Percentiles rank a stretch among this genome's conserved stretches.
Conservation (phyloP, 1,139 yeast species). For the Kurtzmaniella quercitrusa region DNA sequence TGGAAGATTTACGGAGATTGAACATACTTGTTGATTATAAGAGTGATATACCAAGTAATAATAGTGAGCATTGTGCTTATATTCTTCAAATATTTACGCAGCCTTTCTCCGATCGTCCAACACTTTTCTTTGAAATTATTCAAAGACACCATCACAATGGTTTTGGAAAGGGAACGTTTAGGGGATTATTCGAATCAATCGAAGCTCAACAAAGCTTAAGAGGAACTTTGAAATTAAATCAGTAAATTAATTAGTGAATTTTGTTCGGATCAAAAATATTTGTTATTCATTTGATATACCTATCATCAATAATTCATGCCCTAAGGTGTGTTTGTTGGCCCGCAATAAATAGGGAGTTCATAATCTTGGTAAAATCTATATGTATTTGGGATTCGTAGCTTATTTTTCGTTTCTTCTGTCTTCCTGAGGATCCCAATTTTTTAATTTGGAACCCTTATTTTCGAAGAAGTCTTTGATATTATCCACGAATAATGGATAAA, state of each 20-base stretch:
- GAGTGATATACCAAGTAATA: conserved; percentile 31
- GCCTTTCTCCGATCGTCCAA: conserved; percentile 75
- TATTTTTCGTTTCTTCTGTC: not conserved
- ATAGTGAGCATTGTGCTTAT: conserved; percentile 47
- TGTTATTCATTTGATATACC: no score
- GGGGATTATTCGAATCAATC: conserved; percentile 72
- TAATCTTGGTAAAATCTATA: no score
- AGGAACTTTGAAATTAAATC: conserved; percentile 37
- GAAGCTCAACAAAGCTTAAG: conserved; percentile 57
- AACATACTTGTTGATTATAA: conserved; percentile 75
- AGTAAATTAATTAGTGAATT: not conserved
- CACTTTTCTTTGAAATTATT: conserved; percentile 74
- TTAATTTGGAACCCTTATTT: conserved; percentile 24
- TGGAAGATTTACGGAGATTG: conserved; percentile 34
- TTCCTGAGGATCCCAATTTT: conserved; percentile 10
- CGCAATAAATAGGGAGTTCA: no score
- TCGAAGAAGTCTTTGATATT: conserved; percentile 35
- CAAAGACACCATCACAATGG: conserved; percentile 79
- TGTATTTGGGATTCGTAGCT: not conserved
- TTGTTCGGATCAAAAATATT: not conserved
- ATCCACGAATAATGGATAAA: conserved; percentile 45
- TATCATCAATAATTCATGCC: no score
- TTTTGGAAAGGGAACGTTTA: conserved; percentile 85
- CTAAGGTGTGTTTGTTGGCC: no score
- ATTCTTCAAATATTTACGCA: conserved; percentile 74